A percentile compares a stretch with the other conserved stretches of the same genome.
Conservation (phyloP, 495 filamentous ascomycete genomes). For the Annulohypoxylon bovei region DNA sequence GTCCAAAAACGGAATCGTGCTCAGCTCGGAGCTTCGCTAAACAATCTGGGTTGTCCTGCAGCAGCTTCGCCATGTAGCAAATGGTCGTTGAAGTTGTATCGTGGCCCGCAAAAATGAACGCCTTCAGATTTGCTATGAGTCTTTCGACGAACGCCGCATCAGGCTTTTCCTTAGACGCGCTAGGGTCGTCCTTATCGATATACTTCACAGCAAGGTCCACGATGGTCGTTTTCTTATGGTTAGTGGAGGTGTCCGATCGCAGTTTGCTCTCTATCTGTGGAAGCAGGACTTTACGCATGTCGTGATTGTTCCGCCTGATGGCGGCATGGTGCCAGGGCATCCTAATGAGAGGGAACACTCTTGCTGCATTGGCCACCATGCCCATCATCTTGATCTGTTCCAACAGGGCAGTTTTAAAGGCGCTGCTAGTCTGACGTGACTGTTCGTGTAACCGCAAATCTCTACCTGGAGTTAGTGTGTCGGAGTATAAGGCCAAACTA, state of each 20-base stretch:
- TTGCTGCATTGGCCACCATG: constrained; percentile 23
- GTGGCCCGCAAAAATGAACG: constrained; percentile 58
- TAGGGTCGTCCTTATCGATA: constrained; percentile 38
- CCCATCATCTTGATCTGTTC: constrained; percentile 38
- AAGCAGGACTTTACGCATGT: constrained; percentile 38
- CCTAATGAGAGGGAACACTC: constrained; percentile 14
- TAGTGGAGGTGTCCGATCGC: constrained; percentile 12
- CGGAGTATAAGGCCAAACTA: background rate
- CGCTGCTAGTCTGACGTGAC: constrained; percentile 28
- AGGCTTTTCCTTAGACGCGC: constrained; percentile 33
- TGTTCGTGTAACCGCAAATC: constrained; percentile 45
- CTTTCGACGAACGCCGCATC: constrained; percentile 38
- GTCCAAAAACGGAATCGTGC: constrained; percentile 54
- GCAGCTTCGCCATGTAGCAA: constrained; percentile 50
- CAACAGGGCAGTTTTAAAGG: constrained; percentile 36
- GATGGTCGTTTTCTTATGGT: constrained; percentile 40
- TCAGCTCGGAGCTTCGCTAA: constrained; percentile 55
- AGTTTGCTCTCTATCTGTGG: constrained; percentile 43
- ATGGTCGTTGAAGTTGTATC: constrained; percentile 57
- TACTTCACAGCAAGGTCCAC: constrained; percentile 44
- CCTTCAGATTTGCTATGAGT: constrained; percentile 46
- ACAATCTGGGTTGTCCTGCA: constrained; percentile 55
- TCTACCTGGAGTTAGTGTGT: constrained; percentile 29
- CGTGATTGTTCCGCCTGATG: constrained; percentile 40
- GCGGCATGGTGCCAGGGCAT: constrained; percentile 35